Evolutionary conservation across 1,139 yeast species (phyloP).

Genomic region (Saccharomycopsis crataegensis): DNA sequence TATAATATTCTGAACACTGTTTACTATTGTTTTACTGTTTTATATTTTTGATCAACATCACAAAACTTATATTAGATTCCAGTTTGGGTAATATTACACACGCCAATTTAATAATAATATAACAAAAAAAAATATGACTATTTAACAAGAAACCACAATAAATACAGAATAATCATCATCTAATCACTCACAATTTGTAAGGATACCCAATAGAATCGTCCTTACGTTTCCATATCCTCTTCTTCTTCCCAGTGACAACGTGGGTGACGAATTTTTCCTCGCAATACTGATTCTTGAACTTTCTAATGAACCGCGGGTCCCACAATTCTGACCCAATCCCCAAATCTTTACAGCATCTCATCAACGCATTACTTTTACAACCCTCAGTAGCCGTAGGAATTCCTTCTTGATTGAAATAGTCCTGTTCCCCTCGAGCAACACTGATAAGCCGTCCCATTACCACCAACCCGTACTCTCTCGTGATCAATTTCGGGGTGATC

Average conservation of each 20-base stretch:
- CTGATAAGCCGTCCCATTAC: slow-evolving; percentile 86
- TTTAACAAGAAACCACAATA: no score
- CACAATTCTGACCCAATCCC: slow-evolving; percentile 95
- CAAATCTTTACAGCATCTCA: slow-evolving; percentile 96
- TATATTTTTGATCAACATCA: no score
- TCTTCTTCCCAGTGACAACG: slow-evolving; percentile 71
- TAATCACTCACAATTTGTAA: slow-evolving; percentile 35
- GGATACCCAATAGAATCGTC: slow-evolving; percentile 78
- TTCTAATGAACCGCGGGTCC: slow-evolving; percentile 88
- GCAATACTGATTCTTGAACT: slow-evolving; percentile 68
- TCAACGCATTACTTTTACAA: slow-evolving; percentile 90
- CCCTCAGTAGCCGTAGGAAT: slow-evolving; percentile 97
- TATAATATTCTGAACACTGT: no score
- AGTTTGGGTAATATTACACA: no score
- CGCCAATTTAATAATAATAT: no score
- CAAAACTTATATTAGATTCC: no score
- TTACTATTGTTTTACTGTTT: no score
- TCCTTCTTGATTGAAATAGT: slow-evolving; percentile 79
- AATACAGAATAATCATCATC: no score
- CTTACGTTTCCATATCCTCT: slow-evolving; percentile 86
- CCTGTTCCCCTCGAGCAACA: slow-evolving; percentile 94
- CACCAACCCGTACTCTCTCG: slow-evolving; percentile 83
- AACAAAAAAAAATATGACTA: no score
- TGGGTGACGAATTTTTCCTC: slow-evolving; percentile 86
- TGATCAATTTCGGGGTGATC: slow-evolving; percentile 56